Percentiles rank a stretch among this genome's conserved stretches.
Conservation (phyloP, 106 monocot genomes). For the Allium cepa region DNA sequence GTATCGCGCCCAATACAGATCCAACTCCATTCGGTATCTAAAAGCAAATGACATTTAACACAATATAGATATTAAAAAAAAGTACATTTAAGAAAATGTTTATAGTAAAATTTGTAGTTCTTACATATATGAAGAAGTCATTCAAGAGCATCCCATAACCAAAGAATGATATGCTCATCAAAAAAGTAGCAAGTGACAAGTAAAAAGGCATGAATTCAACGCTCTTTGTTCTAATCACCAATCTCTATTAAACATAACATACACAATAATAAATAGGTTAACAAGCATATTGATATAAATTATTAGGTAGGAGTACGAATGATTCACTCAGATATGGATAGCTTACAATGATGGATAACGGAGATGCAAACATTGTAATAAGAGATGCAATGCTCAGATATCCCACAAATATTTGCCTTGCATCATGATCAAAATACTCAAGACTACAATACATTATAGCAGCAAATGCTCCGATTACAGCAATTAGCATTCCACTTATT, state of each 20-base stretch:
- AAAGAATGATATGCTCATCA: slow-evolving; percentile 80
- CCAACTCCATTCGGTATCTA: slow-evolving; percentile 76
- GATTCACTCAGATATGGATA: not conserved
- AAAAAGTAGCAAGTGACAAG: slow-evolving; percentile 60
- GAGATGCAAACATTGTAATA: slow-evolving; percentile 93
- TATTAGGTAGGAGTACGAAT: no score
- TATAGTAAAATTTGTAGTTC: not conserved
- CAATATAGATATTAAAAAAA: not conserved
- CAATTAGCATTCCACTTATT: slow-evolving; percentile 51
- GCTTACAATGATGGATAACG: slow-evolving; percentile 87
- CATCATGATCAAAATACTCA: slow-evolving; percentile 30
- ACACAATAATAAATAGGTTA: not conserved
- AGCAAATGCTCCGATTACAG: slow-evolving; percentile 38
- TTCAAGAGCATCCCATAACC: slow-evolving; percentile 56
- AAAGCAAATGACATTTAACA: slow-evolving; percentile 10
- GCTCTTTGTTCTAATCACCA: slow-evolving; percentile 64
- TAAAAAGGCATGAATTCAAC: slow-evolving; percentile 90
- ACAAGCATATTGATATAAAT: not conserved
- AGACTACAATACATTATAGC: slow-evolving; percentile 60
- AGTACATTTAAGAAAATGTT: not conserved
- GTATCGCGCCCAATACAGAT: slow-evolving; percentile 35
- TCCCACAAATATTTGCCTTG: slow-evolving; percentile 67
- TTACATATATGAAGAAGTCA: slow-evolving; percentile 82
- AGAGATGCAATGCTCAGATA: slow-evolving; percentile 88
- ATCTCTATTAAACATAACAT: slow-evolving; percentile 31